These are phyloP conservation scores for Luffa acutangula DNA, from an alignment of 306 rosid genomes.

Conservation along the genomic window DNA sequence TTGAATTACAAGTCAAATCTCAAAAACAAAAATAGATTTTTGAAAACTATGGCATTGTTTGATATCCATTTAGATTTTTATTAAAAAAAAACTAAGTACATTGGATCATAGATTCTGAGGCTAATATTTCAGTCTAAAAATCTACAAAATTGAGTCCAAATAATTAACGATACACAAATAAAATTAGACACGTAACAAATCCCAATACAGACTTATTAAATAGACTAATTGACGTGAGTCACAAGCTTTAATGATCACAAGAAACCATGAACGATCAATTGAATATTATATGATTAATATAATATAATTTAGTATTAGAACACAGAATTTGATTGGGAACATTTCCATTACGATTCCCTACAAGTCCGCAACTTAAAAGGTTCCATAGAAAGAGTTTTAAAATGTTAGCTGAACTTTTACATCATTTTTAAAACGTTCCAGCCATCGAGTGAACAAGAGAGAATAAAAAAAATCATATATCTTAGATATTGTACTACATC, in stretches of 20 bases:
- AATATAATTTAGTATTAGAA: not conserved
- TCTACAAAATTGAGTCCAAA: not conserved
- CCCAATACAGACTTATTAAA: not conserved
- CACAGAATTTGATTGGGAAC: not conserved
- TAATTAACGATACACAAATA: no score
- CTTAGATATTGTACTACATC: no score
- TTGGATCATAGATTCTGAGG: not conserved
- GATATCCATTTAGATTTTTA: no score
- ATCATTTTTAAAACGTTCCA: no score
- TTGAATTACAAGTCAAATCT: no score
- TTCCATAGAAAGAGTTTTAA: no score
- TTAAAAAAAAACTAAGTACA: no score
- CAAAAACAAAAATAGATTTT: no score
- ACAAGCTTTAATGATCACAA: not conserved
- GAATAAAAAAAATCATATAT: no score
- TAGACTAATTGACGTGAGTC: not conserved
- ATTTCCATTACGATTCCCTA: not conserved
- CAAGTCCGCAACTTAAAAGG: not conserved
- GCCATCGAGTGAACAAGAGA: no score
- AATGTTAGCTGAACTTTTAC: no score
- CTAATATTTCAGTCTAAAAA: not conserved
- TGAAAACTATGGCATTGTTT: no score
- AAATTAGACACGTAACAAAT: not conserved
- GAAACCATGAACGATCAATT: not conserved
- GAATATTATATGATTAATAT: not conserved